Evolutionary conservation across 257 asterid genomes (phyloP).

Genomic region (Salvia miltiorrhiza): DNA sequence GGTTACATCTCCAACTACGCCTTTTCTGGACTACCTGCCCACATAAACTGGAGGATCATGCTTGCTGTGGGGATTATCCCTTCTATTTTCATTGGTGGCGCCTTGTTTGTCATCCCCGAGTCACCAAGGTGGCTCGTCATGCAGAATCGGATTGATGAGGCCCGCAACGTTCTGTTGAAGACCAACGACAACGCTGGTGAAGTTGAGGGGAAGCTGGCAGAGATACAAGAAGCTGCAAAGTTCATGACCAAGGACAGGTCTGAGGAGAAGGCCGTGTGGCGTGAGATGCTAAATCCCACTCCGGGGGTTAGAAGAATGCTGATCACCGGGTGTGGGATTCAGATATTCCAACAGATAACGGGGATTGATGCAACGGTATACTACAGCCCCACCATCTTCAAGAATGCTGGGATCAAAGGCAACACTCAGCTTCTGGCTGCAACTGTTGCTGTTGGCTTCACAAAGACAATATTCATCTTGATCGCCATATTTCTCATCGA

Average conservation of each 20-base stretch:
- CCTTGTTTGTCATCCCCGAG: slow-evolving; percentile 53
- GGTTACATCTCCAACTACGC: slow-evolving; percentile 64
- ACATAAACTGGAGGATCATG: slow-evolving; percentile 66
- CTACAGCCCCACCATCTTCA: slow-evolving; percentile 57
- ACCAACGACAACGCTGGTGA: slow-evolving; percentile 39
- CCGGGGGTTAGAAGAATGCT: slow-evolving; percentile 56
- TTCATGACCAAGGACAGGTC: slow-evolving; percentile 23
- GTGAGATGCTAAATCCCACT: slow-evolving; percentile 46
- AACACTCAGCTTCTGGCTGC: slow-evolving; percentile 48
- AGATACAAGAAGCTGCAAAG: slow-evolving; percentile 53
- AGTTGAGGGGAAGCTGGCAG: slow-evolving; percentile 54
- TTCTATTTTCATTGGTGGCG: slow-evolving; percentile 41
- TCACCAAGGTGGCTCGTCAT: slow-evolving; percentile 71
- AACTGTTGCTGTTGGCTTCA: slow-evolving; percentile 62
- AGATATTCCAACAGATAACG: slow-evolving; percentile 55
- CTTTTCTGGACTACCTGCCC: slow-evolving; percentile 54
- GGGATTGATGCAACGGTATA: slow-evolving; percentile 70
- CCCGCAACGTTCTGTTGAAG: slow-evolving; percentile 42
- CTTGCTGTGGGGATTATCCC: slow-evolving; percentile 64
- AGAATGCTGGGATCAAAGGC: slow-evolving; percentile 47
- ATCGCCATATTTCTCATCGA: slow-evolving; percentile 56
- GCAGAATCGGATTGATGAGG: slow-evolving; percentile 51
- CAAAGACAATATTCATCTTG: slow-evolving; percentile 50
- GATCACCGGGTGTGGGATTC: slow-evolving; percentile 63
- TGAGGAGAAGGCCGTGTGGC: slow-evolving; percentile 49